A percentile compares a stretch with the other conserved stretches of the same genome.
Evolutionary conservation across 192 early-diverging fungal genomes (phyloP).

Genomic region (Coemansia sp.): DNA sequence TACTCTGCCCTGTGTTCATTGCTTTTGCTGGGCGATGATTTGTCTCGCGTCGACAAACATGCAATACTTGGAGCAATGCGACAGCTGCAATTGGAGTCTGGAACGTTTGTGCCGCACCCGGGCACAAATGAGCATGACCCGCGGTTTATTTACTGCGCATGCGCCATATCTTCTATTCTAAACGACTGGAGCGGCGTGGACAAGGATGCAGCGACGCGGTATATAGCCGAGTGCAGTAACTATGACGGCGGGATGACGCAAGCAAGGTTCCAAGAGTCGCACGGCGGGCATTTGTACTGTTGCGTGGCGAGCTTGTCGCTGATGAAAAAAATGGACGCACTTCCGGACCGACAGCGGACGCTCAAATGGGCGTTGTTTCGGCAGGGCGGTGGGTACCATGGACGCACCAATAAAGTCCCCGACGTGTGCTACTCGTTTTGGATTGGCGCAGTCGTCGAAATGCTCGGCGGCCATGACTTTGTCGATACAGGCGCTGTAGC

Average conservation of each 20-base stretch:
- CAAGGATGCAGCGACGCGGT: constrained; percentile 41
- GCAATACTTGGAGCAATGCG: constrained; percentile 63
- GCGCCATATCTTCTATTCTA: constrained; percentile 74
- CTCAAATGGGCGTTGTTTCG: constrained; percentile 75
- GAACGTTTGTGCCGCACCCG: constrained; percentile 71
- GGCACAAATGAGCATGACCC: constrained; percentile 80
- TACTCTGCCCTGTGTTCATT: constrained; percentile 85
- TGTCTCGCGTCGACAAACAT: constrained; percentile 71
- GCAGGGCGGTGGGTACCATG: constrained; percentile 87
- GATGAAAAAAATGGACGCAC: constrained; percentile 59
- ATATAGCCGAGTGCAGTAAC: constrained; percentile 36
- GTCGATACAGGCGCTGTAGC: constrained; percentile 17
- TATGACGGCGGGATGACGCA: constrained; percentile 69
- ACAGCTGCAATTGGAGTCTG: constrained; percentile 69
- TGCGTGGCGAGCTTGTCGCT: constrained; percentile 79
- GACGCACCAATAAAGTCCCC: constrained; percentile 76
- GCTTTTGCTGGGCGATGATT: constrained; percentile 84
- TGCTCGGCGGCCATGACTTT: constrained; percentile 47
- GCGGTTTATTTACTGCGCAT: constrained; percentile 90
- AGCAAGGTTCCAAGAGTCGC: constrained; percentile 74
- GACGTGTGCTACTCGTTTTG: constrained; percentile 99
- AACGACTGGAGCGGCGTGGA: constrained; percentile 91
- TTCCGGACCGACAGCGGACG: constrained; percentile 54
- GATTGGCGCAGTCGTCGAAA: constrained; percentile 77
- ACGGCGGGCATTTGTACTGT: constrained; percentile 88